Conservation (phyloP, 208 protist genomes). For the Crithidia expoeki region DNA sequence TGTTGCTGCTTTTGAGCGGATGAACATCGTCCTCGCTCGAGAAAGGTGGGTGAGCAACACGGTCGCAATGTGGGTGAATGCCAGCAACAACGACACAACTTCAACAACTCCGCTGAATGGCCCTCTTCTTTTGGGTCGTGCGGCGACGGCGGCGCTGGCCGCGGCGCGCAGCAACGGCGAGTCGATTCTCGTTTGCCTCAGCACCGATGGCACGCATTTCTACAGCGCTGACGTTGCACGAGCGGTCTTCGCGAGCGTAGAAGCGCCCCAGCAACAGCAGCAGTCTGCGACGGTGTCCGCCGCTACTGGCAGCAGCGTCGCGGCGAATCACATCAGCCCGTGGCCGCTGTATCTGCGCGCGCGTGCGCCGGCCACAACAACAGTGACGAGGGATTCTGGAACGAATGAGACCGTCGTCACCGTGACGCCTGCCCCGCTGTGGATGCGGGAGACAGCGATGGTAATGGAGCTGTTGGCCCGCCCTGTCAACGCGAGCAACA, state of each 20-base stretch:
- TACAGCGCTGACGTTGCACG: conserved; percentile 61
- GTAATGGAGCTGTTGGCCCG: conserved; percentile 34
- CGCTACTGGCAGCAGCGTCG: not conserved
- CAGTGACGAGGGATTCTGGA: not conserved
- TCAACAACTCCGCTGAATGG: conserved; percentile 20
- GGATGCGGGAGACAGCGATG: conserved; percentile 34
- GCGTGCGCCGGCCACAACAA: not conserved
- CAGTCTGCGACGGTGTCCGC: conserved; percentile 9
- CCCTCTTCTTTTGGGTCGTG: conserved; percentile 18
- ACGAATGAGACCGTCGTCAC: not conserved
- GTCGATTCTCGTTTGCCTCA: conserved; percentile 59
- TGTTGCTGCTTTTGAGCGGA: conserved; percentile 1
- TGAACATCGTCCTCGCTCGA: conserved; percentile 23
- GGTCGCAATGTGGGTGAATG: conserved; percentile 20
- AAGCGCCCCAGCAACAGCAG: not conserved
- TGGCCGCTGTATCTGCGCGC: conserved; percentile 29
- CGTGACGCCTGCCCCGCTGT: conserved; percentile 12
- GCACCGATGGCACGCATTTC: conserved; percentile 64
- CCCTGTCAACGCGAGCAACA: conserved; percentile 5
- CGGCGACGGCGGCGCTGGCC: conserved; percentile 20
- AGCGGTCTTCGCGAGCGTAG: not conserved
- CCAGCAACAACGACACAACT: not conserved
- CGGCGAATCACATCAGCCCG: conserved; percentile 4
- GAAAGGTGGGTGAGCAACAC: conserved; percentile 29
- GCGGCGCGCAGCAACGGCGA: conserved; percentile 34